Percentiles rank a stretch among this genome's conserved stretches.
phyloP scores from a whole-genome alignment of 179 eudicot genomes.

The Sideroxylon spinosum region DNA sequence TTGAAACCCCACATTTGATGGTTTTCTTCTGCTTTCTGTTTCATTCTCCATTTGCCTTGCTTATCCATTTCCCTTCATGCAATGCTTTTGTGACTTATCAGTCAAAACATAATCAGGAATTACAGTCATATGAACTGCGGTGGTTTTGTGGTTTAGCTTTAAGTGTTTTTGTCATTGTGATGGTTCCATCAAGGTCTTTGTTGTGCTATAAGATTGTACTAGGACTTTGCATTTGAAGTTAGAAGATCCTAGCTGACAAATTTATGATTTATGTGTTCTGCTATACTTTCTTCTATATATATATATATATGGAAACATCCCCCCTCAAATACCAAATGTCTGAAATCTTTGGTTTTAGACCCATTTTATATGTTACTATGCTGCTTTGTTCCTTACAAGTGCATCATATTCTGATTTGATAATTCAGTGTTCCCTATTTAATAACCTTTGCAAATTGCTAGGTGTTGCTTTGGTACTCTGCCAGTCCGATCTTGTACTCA shows the following conservation, averaged over 20 bases:
- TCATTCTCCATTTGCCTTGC: not conserved
- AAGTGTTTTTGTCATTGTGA: not conserved
- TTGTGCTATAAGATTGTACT: not conserved
- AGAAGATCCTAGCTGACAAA: not conserved
- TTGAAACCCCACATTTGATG: not conserved
- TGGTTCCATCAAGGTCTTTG: not conserved
- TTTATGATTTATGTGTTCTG: not conserved
- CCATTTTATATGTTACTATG: not conserved
- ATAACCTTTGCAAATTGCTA: slow-evolving; percentile 18
- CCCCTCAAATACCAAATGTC: not conserved
- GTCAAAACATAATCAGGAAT: no score
- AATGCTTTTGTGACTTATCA: no score
- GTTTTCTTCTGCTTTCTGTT: not conserved
- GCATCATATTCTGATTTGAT: not conserved
- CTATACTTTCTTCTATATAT: not conserved
- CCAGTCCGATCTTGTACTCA: slow-evolving; percentile 84
- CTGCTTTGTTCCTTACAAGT: not conserved
- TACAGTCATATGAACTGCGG: no score
- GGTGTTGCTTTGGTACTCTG: slow-evolving; percentile 88
- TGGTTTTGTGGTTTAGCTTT: no score
- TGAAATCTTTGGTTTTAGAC: not conserved
- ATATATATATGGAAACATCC: not conserved
- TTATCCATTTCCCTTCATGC: no score
- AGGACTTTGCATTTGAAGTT: not conserved
- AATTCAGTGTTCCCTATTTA: not conserved